Percentiles rank a stretch among this genome's conserved stretches.
These are phyloP conservation scores for Fraxinus baroniana DNA, from an alignment of 305 asterid genomes.

Conservation along the genomic window DNA sequence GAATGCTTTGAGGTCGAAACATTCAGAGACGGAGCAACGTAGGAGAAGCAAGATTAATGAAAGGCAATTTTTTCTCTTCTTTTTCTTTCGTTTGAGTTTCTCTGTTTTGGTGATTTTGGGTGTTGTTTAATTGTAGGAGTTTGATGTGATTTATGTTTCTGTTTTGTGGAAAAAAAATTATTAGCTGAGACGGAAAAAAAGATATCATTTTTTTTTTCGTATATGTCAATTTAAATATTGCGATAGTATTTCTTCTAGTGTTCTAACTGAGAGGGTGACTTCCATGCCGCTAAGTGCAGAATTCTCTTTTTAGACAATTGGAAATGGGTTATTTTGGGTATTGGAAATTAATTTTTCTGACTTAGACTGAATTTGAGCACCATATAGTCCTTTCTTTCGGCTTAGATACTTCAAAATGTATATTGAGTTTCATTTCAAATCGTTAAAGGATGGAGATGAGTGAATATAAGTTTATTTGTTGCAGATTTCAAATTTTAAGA, in stretches of 20 bases:
- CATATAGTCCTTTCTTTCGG: background rate
- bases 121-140: background rate
- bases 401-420: background rate
- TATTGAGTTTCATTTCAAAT: background rate
- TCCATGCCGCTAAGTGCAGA: background rate
- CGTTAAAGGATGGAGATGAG: slow-evolving; percentile 6
- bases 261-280: background rate
- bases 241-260: background rate
- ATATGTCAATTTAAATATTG: background rate
- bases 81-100: background rate
- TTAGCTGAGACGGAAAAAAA: background rate
- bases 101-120: background rate
- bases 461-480: slow-evolving; percentile 14
- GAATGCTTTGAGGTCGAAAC: slow-evolving; percentile 58
- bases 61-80: slow-evolving; percentile 37
- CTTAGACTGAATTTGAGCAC: background rate
- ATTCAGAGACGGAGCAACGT: slow-evolving; percentile 88
- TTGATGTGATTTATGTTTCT: background rate
- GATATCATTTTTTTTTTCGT: background rate
- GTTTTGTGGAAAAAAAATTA: background rate
- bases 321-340: background rate
- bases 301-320: background rate
- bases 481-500: slow-evolving; percentile 75
- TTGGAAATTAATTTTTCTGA: background rate
- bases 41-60: slow-evolving; percentile 84